These are phyloP conservation scores for Gymnopilus junonius DNA, from an alignment of 768 basidiomycete genomes.

Conservation along the genomic window DNA sequence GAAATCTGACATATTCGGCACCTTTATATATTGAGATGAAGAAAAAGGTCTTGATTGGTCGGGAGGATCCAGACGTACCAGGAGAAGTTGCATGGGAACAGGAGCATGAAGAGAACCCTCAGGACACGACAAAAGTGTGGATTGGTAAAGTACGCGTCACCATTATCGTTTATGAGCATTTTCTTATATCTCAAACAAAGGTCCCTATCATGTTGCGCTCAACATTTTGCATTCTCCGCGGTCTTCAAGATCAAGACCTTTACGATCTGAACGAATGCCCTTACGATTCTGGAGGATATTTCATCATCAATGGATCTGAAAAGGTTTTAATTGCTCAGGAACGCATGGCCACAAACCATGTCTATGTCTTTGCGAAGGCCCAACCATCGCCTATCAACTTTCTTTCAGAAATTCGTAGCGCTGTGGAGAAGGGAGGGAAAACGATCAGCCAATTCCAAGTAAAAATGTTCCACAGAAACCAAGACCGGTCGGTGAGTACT, in stretches of 20 bases:
- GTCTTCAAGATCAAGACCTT: conserved; percentile 76
- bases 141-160: conserved; percentile 80
- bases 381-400: conserved; percentile 96
- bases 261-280: conserved; percentile 97
- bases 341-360: conserved; percentile 99
- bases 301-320: conserved; percentile 99
- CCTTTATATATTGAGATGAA: conserved; percentile 96
- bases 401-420: conserved; percentile 95
- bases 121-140: conserved; percentile 85
- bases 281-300: conserved; percentile 98
- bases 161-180: not conserved
- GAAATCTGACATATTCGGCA: conserved; percentile 97
- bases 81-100: conserved; percentile 81
- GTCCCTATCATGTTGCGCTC: conserved; percentile 98
- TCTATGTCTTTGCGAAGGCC: conserved; percentile 98
- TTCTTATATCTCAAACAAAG: conserved; percentile 44
- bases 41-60: conserved; percentile 80
- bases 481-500: conserved; percentile 82
- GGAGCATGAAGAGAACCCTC: conserved; percentile 65
- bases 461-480: conserved; percentile 92
- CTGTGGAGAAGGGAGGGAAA: conserved; percentile 97
- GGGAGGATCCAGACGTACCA: conserved; percentile 82
- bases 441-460: conserved; percentile 98
- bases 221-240: conserved; percentile 90
- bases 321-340: conserved; percentile 99